phyloP scores from a whole-genome alignment of 345 rosid genomes.

The Dipteronia sinensis region DNA sequence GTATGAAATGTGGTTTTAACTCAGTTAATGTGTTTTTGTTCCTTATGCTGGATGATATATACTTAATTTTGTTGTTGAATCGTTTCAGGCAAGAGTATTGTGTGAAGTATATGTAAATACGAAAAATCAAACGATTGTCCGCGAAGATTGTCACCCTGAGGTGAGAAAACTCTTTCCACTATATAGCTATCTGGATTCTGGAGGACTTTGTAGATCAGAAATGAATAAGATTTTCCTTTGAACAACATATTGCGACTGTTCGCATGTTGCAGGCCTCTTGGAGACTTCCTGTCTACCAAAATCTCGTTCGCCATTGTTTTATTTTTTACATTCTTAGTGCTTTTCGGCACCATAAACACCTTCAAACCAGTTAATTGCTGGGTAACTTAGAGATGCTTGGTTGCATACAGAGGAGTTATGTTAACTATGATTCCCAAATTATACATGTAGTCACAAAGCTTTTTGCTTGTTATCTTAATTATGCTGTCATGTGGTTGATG shows the following conservation, averaged over 20 bases:
- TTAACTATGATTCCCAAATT: not conserved
- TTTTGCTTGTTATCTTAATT: not conserved
- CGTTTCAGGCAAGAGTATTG: conserved; percentile 63
- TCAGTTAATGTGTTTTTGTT: too few relatives aligned
- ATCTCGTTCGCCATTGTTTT: not conserved
- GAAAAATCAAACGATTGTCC: conserved; percentile 59
- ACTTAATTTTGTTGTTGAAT: conserved; percentile 3
- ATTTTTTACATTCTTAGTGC: not conserved
- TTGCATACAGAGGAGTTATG: not conserved
- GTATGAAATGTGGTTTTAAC: too few relatives aligned
- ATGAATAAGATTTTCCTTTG: not conserved
- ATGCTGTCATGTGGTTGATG: too few relatives aligned
- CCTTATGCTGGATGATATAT: not conserved
- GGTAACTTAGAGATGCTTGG: not conserved
- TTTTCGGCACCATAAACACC: not conserved
- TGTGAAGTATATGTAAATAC: conserved; percentile 75
- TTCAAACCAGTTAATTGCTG: not conserved
- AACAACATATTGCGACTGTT: not conserved
- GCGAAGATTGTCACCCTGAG: conserved; percentile 64
- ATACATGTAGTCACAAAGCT: not conserved
- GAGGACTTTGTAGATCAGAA: not conserved
- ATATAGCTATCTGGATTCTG: not conserved
- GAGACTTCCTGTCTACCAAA: not conserved
- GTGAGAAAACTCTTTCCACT: conserved; percentile 36
- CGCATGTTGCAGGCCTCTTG: not conserved